These are phyloP conservation scores for Chlamydomonas sp. DNA, from an alignment of 139 green algal genomes.

Conservation along the genomic window DNA sequence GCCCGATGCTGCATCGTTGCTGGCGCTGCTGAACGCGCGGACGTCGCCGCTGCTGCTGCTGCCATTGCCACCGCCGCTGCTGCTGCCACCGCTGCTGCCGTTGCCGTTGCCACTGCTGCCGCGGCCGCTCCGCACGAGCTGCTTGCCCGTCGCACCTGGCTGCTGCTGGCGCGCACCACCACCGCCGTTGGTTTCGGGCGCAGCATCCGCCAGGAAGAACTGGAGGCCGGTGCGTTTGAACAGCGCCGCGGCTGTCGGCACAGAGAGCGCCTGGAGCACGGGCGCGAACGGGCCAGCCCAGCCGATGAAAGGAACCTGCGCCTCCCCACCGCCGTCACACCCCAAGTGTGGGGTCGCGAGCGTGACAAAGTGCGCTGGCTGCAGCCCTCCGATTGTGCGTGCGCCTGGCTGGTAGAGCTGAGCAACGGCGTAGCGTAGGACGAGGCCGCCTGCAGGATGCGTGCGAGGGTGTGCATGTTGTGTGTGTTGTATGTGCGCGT, in stretches of 20 bases:
- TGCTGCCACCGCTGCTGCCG: too few relatives aligned
- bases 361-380: constrained; percentile 64
- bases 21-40: too few relatives aligned
- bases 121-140: too few relatives aligned
- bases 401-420: constrained; percentile 45
- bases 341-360: constrained; percentile 78
- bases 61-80: too few relatives aligned
- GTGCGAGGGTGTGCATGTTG: too few relatives aligned
- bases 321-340: constrained; percentile 47
- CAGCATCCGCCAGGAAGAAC: constrained; percentile 43
- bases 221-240: constrained; percentile 43
- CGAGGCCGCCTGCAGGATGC: constrained; percentile 19
- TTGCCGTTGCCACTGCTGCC: too few relatives aligned
- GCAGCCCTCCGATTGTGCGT: constrained; percentile 45
- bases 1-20: too few relatives aligned
- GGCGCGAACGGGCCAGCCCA: constrained; percentile 37
- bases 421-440: constrained; percentile 34
- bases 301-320: constrained; percentile 69
- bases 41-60: too few relatives aligned
- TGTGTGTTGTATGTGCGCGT: too few relatives aligned
- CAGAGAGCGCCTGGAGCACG: constrained; percentile 24
- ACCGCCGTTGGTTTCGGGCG: not conserved
- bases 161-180: too few relatives aligned
- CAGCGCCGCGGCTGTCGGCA: constrained; percentile 25
- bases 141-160: too few relatives aligned